A percentile compares a stretch with the other conserved stretches of the same genome.
phyloP scores from a whole-genome alignment of 1,284 basidiomycete species.

The Trichosporon asahii region DNA sequence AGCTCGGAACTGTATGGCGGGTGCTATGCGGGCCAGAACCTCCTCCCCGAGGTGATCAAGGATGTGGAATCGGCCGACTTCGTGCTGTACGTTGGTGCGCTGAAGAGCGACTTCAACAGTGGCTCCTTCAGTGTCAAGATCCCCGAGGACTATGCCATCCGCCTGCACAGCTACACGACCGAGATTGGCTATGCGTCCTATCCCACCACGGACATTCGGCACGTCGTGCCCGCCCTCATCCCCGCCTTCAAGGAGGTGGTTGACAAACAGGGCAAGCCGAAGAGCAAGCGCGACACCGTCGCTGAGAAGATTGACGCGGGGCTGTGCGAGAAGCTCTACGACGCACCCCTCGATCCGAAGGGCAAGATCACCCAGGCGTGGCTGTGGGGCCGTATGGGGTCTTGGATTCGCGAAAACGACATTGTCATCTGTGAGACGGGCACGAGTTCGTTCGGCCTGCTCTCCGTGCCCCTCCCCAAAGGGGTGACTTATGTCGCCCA shows the following conservation, averaged over 20 bases:
- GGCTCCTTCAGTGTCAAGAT: slow-evolving; percentile 55
- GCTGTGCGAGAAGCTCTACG: slow-evolving; percentile 19
- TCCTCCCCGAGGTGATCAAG: slow-evolving; percentile 66
- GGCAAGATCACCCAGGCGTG: slow-evolving; percentile 64
- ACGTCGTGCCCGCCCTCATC: slow-evolving; percentile 52
- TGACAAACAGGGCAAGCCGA: slow-evolving; percentile 21
- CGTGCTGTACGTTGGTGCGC: slow-evolving; percentile 73
- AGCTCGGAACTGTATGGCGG: slow-evolving; percentile 81
- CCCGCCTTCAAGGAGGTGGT: slow-evolving; percentile 43
- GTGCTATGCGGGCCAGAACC: slow-evolving; percentile 76
- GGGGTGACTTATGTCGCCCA: slow-evolving; percentile 67
- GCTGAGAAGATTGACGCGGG: slow-evolving; percentile 38
- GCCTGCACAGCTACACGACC: slow-evolving; percentile 81
- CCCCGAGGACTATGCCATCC: slow-evolving; percentile 59
- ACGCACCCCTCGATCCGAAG: slow-evolving; percentile 27
- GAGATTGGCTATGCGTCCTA: slow-evolving; percentile 58
- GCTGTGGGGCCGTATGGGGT: slow-evolving; percentile 79
- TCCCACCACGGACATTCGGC: slow-evolving; percentile 54
- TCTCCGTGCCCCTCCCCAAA: slow-evolving; percentile 71
- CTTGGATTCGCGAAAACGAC: slow-evolving; percentile 71
- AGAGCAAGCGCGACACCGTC: slow-evolving; percentile 26
- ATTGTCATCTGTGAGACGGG: slow-evolving; percentile 80
- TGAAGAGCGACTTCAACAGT: slow-evolving; percentile 83
- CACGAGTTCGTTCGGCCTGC: slow-evolving; percentile 64
- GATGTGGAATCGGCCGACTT: slow-evolving; percentile 78